Conservation (phyloP, 345 rosid genomes). For the Euphorbia tirucalli region DNA sequence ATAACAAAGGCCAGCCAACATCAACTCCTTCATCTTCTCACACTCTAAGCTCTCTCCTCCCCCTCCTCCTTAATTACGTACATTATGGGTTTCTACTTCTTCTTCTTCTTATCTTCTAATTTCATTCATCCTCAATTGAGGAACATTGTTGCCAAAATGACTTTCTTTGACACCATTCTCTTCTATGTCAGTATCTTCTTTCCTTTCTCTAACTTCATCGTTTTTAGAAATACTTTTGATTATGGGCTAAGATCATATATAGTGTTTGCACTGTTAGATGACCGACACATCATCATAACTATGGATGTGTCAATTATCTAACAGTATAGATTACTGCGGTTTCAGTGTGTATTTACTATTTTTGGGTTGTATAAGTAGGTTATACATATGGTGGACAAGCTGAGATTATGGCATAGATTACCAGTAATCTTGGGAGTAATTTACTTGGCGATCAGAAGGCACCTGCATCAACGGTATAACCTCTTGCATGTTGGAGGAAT, state of each 20-base stretch:
- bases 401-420: slow-evolving; percentile 59
- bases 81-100: slow-evolving; percentile 6
- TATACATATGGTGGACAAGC: slow-evolving; percentile 62
- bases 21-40: no score
- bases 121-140: slow-evolving; percentile 58
- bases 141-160: slow-evolving; percentile 51
- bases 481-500: slow-evolving; percentile 57
- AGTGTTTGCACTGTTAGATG: no score
- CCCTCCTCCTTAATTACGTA: no score
- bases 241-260: no score
- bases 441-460: slow-evolving; percentile 63
- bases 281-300: no score
- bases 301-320: no score
- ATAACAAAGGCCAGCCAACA: no score
- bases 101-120: slow-evolving; percentile 23
- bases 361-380: no score
- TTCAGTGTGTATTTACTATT: no score
- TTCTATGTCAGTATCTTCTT: slow-evolving; percentile 42
- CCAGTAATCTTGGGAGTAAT: slow-evolving; percentile 58
- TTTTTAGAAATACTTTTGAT: no score
- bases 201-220: slow-evolving; percentile 9
- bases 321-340: no score
- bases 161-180: slow-evolving; percentile 47
- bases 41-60: no score
- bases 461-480: slow-evolving; percentile 71